A percentile compares a stretch with the other conserved stretches of the same genome.
phyloP scores from a whole-genome alignment of 306 rosid genomes.

The Sicyos edulis region DNA sequence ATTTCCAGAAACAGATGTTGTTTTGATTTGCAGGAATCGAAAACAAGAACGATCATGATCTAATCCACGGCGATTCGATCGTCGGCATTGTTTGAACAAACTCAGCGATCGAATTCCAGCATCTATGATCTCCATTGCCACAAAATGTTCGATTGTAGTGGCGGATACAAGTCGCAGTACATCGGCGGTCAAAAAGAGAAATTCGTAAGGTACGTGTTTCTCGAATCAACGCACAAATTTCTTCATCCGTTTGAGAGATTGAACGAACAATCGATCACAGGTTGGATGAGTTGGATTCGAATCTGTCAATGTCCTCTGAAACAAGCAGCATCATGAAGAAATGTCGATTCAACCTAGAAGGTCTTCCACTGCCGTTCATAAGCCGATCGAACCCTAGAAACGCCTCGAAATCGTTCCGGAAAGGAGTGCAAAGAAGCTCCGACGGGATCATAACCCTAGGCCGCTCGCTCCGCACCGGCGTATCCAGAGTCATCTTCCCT shows the following conservation, averaged over 20 bases:
- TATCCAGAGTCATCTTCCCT: constrained; percentile 65
- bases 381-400: constrained; percentile 33
- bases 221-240: background rate
- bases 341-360: constrained; percentile 39
- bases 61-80: background rate
- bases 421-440: constrained; percentile 40
- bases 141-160: constrained; percentile 39
- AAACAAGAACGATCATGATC: background rate
- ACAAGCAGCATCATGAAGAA: constrained; percentile 52
- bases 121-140: constrained; percentile 26
- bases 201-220: constrained; percentile 37
- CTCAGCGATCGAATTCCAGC: background rate
- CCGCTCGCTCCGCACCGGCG: constrained; percentile 58
- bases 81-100: too few species aligned
- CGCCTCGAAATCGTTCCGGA: constrained; percentile 45
- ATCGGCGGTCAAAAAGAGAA: constrained; percentile 39
- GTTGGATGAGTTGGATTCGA: constrained; percentile 26
- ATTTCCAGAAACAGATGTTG: background rate
- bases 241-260: background rate
- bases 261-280: background rate
- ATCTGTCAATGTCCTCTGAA: constrained; percentile 32
- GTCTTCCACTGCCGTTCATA: constrained; percentile 26
- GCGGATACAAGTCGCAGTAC: constrained; percentile 38
- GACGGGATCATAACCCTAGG: constrained; percentile 71
- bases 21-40: background rate